Evolutionary conservation across 225 moss, liverwort and hornwort genomes (phyloP).

Genomic region (Bryum argenteum): DNA sequence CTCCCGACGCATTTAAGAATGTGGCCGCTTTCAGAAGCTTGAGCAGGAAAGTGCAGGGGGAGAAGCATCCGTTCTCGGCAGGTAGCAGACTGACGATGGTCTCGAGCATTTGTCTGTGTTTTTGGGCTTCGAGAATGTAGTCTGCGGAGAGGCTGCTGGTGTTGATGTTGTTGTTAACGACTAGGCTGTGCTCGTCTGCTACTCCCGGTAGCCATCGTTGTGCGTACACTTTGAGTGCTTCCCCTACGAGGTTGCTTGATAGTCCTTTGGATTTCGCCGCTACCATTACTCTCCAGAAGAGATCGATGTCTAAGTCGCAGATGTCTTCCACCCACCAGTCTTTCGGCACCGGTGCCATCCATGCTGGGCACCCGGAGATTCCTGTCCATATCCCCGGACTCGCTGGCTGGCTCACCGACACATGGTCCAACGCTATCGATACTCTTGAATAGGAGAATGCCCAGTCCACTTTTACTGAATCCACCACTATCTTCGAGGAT

Average conservation of each 20-base stretch:
- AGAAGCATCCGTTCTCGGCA: constrained; percentile 57
- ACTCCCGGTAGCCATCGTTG: constrained; percentile 81
- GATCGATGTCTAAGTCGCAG: constrained; percentile 78
- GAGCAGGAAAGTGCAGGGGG: constrained; percentile 64
- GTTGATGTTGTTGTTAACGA: constrained; percentile 23
- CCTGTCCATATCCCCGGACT: constrained; percentile 72
- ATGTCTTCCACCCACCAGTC: constrained; percentile 97
- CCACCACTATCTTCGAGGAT: constrained; percentile 67
- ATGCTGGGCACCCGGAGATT: constrained; percentile 48
- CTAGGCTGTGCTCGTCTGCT: constrained; percentile 47
- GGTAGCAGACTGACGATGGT: constrained; percentile 72
- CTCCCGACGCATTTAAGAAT: constrained; percentile 46
- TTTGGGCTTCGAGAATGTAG: constrained; percentile 49
- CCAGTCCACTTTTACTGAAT: constrained; percentile 68
- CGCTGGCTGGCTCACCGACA: constrained; percentile 44
- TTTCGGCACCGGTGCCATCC: constrained; percentile 64
- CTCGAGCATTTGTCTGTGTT: constrained; percentile 69
- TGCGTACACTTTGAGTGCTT: constrained; percentile 70
- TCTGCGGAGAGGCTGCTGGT: constrained; percentile 40
- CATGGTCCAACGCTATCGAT: constrained; percentile 51
- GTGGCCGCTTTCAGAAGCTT: constrained; percentile 71
- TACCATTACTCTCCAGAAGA: constrained; percentile 86
- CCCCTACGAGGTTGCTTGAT: constrained; percentile 57
- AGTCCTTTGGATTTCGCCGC: constrained; percentile 68
- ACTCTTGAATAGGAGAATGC: constrained; percentile 78